Conservation (phyloP, 2,329 filamentous ascomycete genomes). For the Aureobasidium uvarum region DNA sequence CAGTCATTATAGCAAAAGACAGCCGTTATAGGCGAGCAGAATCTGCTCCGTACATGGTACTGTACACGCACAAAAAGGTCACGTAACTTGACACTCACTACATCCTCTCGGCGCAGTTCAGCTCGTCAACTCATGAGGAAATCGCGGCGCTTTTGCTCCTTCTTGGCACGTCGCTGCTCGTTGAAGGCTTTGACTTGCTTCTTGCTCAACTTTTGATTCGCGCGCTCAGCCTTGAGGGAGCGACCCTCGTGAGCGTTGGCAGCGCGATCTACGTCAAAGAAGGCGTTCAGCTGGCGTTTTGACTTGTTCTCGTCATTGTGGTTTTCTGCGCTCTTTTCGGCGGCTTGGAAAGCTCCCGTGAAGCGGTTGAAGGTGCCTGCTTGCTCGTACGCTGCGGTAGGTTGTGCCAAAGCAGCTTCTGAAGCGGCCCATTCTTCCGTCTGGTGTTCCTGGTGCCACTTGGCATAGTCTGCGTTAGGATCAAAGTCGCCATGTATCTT, state of each 20-base stretch:
- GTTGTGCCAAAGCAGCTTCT: slow-evolving; percentile 33
- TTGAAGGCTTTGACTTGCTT: slow-evolving; percentile 87
- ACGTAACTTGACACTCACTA: slow-evolving; percentile 26
- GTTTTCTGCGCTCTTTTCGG: slow-evolving; percentile 66
- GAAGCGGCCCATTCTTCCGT: slow-evolving; percentile 31
- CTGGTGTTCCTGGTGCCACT: slow-evolving; percentile 39
- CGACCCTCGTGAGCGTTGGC: slow-evolving; percentile 87
- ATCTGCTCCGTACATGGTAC: slow-evolving; percentile 22
- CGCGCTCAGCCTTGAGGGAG: slow-evolving; percentile 87
- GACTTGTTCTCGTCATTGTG: slow-evolving; percentile 88
- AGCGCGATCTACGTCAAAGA: slow-evolving; percentile 92
- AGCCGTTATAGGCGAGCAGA: slow-evolving; percentile 18
- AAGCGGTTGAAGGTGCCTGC: slow-evolving; percentile 86
- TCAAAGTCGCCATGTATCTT: slow-evolving; percentile 97
- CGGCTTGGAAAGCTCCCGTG: slow-evolving; percentile 76
- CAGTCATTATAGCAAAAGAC: slow-evolving; percentile 26
- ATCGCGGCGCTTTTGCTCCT: slow-evolving; percentile 89
- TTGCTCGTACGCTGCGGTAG: slow-evolving; percentile 57
- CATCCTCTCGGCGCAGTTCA: slow-evolving; percentile 13
- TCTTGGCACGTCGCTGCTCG: slow-evolving; percentile 82
- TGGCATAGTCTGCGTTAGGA: slow-evolving; percentile 89
- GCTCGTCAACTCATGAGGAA: slow-evolving; percentile 76
- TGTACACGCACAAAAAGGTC: slow-evolving; percentile 24
- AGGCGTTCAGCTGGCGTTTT: slow-evolving; percentile 84
- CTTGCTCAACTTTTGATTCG: slow-evolving; percentile 79